These are phyloP conservation scores for Yamadazyma spencermartinsiae DNA, from an alignment of 1,139 yeast species.

Conservation along the genomic window DNA sequence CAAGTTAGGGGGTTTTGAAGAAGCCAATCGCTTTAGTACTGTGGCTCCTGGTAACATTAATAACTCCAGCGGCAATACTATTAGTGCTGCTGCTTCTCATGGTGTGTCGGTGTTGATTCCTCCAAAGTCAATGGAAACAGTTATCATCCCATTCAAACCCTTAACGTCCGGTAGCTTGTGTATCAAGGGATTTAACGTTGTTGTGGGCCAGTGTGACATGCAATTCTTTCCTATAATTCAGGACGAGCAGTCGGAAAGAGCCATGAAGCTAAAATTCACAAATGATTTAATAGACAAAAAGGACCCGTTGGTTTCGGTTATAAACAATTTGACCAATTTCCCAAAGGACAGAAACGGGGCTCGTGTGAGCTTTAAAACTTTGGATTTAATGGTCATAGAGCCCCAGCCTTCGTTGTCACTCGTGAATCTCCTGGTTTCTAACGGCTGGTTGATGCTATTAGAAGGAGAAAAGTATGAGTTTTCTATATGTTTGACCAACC, in stretches of 20 bases:
- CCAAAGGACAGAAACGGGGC: slow-evolving; percentile 15
- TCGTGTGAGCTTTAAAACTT: slow-evolving; percentile 21
- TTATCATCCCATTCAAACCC: slow-evolving; percentile 39
- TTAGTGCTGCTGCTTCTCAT: slow-evolving; percentile 2
- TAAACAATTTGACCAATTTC: slow-evolving; percentile 20
- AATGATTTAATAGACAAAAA: not conserved
- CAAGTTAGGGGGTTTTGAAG: slow-evolving; percentile 2
- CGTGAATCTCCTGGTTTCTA: slow-evolving; percentile 53
- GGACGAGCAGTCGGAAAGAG: slow-evolving; percentile 19
- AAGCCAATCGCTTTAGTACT: not conserved
- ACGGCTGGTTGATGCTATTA: slow-evolving; percentile 73
- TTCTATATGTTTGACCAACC: slow-evolving; percentile 55
- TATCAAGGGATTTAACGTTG: slow-evolving; percentile 34
- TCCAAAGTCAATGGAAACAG: slow-evolving; percentile 31
- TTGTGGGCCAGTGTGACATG: slow-evolving; percentile 28
- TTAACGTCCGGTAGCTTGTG: slow-evolving; percentile 29
- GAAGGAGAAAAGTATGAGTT: slow-evolving; percentile 71
- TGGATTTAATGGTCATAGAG: slow-evolving; percentile 48
- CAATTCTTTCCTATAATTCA: slow-evolving; percentile 34
- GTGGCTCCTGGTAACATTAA: slow-evolving; percentile 5
- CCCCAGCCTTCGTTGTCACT: slow-evolving; percentile 68
- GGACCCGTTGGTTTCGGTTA: slow-evolving; percentile 19
- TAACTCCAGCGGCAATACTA: not conserved
- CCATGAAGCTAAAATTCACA: slow-evolving; percentile 3
- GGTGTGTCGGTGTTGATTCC: slow-evolving; percentile 20